Conservation (phyloP, 2,329 filamentous ascomycete species). For the Pseudogymnoascus sp. region DNA sequence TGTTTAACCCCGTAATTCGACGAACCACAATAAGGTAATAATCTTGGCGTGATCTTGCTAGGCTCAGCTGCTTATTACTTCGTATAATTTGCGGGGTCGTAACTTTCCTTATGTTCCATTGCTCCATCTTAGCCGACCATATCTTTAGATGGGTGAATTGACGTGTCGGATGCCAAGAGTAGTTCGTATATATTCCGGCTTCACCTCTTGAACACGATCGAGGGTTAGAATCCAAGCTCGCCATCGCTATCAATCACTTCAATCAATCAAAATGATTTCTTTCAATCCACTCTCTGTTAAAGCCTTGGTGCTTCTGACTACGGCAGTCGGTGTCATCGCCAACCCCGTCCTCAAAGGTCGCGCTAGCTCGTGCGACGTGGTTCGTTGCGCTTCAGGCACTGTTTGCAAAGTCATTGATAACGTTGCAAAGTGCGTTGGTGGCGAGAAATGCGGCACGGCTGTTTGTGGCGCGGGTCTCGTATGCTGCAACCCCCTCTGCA, state of each 20-base stretch:
- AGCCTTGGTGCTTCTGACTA: background rate
- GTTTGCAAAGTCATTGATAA: background rate
- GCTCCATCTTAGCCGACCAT: background rate
- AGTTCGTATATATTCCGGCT: slow-evolving; percentile 1
- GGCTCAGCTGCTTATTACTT: slow-evolving; percentile 1
- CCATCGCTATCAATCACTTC: background rate
- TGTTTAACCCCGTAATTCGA: background rate
- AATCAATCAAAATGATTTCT: slow-evolving; percentile 2
- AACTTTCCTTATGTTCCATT: background rate
- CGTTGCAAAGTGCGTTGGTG: background rate
- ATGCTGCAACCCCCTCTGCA: background rate
- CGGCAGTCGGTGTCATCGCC: background rate
- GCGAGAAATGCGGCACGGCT: background rate
- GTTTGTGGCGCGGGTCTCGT: background rate
- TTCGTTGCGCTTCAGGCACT: background rate
- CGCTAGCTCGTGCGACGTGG: background rate
- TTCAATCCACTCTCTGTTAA: background rate
- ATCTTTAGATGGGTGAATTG: background rate
- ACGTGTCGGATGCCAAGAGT: background rate
- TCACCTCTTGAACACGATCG: background rate
- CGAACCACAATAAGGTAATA: background rate
- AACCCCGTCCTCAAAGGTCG: background rate
- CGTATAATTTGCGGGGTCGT: slow-evolving; percentile 10
- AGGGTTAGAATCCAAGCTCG: slow-evolving; percentile 3
- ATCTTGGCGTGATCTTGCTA: background rate